Conservation (phyloP, 1,139 yeast species). For the Taiozyma onychis region DNA sequence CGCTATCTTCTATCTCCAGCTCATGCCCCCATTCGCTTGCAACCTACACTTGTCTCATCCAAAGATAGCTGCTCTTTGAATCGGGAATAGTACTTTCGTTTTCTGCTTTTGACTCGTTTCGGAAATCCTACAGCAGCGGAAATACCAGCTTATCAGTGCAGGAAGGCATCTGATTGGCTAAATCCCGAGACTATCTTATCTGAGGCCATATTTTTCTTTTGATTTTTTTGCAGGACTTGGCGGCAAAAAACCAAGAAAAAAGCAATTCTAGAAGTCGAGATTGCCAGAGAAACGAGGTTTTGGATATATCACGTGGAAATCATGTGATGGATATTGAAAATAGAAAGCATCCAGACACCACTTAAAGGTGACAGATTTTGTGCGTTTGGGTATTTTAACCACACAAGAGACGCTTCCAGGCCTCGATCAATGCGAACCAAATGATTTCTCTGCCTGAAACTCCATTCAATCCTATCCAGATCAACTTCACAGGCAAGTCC, state of each 20-base stretch:
- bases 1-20: background rate
- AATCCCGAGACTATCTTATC: background rate
- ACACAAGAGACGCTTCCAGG: background rate
- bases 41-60: background rate
- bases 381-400: background rate
- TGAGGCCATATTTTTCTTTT: background rate
- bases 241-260: background rate
- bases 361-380: background rate
- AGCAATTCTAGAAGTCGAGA: background rate
- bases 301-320: background rate
- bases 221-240: background rate
- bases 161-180: slow-evolving; percentile 1
- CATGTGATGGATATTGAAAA: background rate
- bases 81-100: background rate
- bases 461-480: slow-evolving; percentile 4
- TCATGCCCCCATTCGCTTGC: background rate
- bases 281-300: background rate
- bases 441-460: slow-evolving; percentile 7
- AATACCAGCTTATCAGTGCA: background rate
- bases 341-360: background rate
- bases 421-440: background rate
- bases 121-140: background rate
- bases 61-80: background rate
- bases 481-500: background rate
- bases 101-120: background rate